phyloP scores from a whole-genome alignment of 441 rosid genomes.

The Adansonia grandidieri region DNA sequence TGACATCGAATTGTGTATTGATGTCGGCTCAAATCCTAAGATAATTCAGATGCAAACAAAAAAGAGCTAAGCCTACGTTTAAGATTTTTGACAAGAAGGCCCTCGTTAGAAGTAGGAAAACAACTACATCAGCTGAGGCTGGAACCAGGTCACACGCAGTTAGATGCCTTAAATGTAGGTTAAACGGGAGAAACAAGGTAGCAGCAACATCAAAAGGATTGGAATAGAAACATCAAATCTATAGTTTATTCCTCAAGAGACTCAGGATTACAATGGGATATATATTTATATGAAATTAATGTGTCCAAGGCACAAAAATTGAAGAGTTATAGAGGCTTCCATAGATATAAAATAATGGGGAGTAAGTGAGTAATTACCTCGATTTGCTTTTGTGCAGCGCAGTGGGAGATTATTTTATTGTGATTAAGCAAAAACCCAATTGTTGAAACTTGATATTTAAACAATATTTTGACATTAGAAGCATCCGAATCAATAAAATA shows the following conservation, averaged over 20 bases:
- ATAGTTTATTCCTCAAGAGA: conserved; percentile 51
- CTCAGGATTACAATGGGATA: conserved; percentile 17
- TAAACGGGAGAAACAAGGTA: conserved; percentile 43
- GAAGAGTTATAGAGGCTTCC: conserved; percentile 63
- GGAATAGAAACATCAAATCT: conserved; percentile 72
- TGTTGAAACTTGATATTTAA: conserved; percentile 61
- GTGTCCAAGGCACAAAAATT: conserved; percentile 56
- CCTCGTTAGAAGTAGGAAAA: conserved; percentile 20
- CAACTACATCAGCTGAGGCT: conserved; percentile 28
- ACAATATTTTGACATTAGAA: conserved; percentile 38
- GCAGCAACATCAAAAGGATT: conserved; percentile 56
- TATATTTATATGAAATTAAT: conserved; percentile 60
- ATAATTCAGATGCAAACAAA: conserved; percentile 43
- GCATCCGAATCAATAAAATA: conserved; percentile 46
- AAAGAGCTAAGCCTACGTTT: conserved; percentile 33
- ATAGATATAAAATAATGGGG: conserved; percentile 41
- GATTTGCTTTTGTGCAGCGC: conserved; percentile 28
- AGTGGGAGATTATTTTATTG: conserved; percentile 20
- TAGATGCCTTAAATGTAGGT: conserved; percentile 29
- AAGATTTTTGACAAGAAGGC: background rate
- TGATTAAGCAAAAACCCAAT: conserved; percentile 48
- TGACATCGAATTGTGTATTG: conserved; percentile 51
- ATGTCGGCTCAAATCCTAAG: conserved; percentile 26
- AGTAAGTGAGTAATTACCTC: conserved; percentile 23
- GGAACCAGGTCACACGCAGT: conserved; percentile 44